Percentiles rank a stretch among this genome's conserved stretches.
These are phyloP conservation scores for Hymenoscyphus salicellus DNA, from an alignment of 2,329 filamentous ascomycete species.

Conservation along the genomic window DNA sequence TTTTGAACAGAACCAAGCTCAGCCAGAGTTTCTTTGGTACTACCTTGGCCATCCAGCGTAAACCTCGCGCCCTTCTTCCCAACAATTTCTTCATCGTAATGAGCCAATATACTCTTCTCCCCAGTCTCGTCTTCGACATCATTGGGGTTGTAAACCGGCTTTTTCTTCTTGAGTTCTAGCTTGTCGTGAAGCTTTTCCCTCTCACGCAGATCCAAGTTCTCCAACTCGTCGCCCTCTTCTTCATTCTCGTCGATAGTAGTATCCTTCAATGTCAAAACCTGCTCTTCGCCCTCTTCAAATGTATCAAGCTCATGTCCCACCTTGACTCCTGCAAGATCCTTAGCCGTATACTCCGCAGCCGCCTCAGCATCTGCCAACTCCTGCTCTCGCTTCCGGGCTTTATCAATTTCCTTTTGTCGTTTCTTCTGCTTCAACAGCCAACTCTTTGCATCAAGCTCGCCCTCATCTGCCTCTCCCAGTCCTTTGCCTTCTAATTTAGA, in stretches of 20 bases:
- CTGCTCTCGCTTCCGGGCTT: conserved; percentile 67
- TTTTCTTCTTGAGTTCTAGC: conserved; percentile 85
- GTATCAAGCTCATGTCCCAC: conserved; percentile 83
- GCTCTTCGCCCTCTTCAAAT: conserved; percentile 79
- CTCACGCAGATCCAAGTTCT: conserved; percentile 70
- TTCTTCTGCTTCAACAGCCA: conserved; percentile 93
- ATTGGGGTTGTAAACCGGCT: conserved; percentile 82
- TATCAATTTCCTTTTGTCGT: conserved; percentile 84
- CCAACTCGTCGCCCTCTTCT: conserved; percentile 85
- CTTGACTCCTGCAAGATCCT: conserved; percentile 84
- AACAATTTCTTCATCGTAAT: conserved; percentile 94
- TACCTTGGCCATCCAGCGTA: conserved; percentile 76
- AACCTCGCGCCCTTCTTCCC: conserved; percentile 88
- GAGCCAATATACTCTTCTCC: conserved; percentile 68
- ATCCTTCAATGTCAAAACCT: conserved; percentile 93
- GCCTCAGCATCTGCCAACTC: conserved; percentile 76
- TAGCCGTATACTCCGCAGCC: conserved; percentile 74
- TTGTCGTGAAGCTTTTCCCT: conserved; percentile 71
- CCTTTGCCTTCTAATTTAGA: conserved; percentile 77
- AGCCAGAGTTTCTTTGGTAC: conserved; percentile 59
- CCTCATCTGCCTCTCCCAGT: conserved; percentile 71
- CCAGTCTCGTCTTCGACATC: conserved; percentile 63
- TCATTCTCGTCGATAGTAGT: conserved; percentile 79
- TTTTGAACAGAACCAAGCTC: conserved; percentile 51
- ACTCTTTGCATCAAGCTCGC: conserved; percentile 69